phyloP scores from a whole-genome alignment of 129 eudicot species.

The Centrapalus pauciflorus region DNA sequence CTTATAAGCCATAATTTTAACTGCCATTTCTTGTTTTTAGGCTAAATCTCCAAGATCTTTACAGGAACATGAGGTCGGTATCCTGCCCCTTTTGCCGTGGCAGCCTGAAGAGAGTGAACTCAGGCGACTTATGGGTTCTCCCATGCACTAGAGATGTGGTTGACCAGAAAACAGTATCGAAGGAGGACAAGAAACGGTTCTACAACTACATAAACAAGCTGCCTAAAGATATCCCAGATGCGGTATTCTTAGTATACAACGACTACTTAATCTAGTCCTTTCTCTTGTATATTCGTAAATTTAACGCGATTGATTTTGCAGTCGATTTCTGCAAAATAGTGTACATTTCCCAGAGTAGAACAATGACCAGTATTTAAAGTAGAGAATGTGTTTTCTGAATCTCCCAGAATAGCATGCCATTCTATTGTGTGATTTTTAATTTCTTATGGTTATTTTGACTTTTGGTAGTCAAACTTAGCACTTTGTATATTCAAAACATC shows the following conservation, averaged over 20 bases:
- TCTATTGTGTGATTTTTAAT: not conserved
- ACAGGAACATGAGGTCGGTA: slow-evolving; percentile 60
- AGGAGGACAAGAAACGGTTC: slow-evolving; percentile 52
- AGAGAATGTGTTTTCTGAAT: slow-evolving; percentile 11
- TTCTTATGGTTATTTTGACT: slow-evolving; percentile 1
- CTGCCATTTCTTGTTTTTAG: not conserved
- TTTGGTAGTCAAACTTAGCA: slow-evolving; percentile 1
- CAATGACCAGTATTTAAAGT: not conserved
- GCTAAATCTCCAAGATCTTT: slow-evolving; percentile 23
- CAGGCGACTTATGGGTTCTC: slow-evolving; percentile 71
- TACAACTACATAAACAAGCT: slow-evolving; percentile 52
- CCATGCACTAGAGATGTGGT: slow-evolving; percentile 52
- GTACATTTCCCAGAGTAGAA: slow-evolving; percentile 20
- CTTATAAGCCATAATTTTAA: not conserved
- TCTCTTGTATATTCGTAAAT: slow-evolving; percentile 16
- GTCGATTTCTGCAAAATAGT: slow-evolving; percentile 20
- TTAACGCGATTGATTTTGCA: slow-evolving; percentile 17
- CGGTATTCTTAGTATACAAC: slow-evolving; percentile 49
- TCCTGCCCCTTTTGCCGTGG: slow-evolving; percentile 86
- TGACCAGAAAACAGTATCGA: slow-evolving; percentile 46
- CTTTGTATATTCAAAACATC: not conserved
- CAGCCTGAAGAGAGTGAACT: slow-evolving; percentile 59
- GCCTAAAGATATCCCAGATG: slow-evolving; percentile 63
- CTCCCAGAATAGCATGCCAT: not conserved
- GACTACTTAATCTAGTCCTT: slow-evolving; percentile 50